Evolutionary conservation across 1,284 basidiomycete species (phyloP).

Genomic region (Leccinum ponderosum): DNA sequence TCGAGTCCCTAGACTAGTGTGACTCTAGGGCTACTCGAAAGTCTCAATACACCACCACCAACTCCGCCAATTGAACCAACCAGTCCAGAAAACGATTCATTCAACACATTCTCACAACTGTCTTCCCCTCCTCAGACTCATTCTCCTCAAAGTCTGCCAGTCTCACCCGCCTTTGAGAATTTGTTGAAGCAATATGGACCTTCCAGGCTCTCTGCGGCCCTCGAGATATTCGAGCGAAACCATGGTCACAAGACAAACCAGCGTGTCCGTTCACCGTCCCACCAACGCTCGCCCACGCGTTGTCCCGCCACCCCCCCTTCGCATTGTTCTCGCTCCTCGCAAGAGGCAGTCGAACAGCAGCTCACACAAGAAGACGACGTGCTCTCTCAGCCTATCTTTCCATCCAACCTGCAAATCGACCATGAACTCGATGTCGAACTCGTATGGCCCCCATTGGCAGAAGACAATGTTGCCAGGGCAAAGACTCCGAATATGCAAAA

Average conservation of each 20-base stretch:
- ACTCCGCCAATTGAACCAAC: neutral
- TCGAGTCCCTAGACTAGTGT: conserved; percentile 6
- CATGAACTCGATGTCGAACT: conserved; percentile 21
- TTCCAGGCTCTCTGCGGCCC: conserved; percentile 13
- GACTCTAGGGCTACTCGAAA: conserved; percentile 11
- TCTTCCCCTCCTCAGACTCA: conserved; percentile 36
- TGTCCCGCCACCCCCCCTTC: conserved; percentile 11
- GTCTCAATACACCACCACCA: conserved; percentile 3
- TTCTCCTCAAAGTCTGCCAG: conserved; percentile 11
- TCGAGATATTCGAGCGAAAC: conserved; percentile 22
- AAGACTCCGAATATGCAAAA: neutral
- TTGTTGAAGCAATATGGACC: conserved; percentile 11
- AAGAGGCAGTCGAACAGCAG: conserved; percentile 33
- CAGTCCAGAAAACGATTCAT: conserved; percentile 1
- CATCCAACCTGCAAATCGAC: conserved; percentile 2
- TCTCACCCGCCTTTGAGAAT: conserved; percentile 38
- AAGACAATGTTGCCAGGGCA: conserved; percentile 13
- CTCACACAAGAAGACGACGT: conserved; percentile 30
- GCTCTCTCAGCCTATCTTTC: conserved; percentile 3
- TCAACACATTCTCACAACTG: conserved; percentile 15
- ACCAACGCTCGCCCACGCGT: conserved; percentile 9
- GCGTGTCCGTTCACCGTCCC: neutral
- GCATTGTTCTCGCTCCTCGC: conserved; percentile 28
- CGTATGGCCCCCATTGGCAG: conserved; percentile 26
- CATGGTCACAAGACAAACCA: conserved; percentile 10